Evolutionary conservation across 495 filamentous ascomycete genomes (phyloP).

Genomic region (Penicillium verhagenii): DNA sequence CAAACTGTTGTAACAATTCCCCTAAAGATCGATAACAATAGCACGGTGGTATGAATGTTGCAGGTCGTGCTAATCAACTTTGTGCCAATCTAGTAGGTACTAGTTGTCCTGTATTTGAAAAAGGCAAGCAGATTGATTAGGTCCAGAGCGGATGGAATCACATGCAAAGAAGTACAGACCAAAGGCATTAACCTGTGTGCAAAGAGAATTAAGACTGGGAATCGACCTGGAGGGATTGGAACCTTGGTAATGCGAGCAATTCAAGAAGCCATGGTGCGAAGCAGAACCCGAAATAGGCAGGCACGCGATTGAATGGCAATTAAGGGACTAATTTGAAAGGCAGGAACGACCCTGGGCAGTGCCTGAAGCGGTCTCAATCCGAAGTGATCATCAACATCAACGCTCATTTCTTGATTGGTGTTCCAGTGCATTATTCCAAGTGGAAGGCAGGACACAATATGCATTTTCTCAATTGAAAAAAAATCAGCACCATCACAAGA

Average conservation of each 20-base stretch:
- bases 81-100: too few relatives aligned
- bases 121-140: background rate
- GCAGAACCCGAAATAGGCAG: slow-evolving; percentile 3
- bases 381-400: too few relatives aligned
- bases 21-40: slow-evolving; percentile 9
- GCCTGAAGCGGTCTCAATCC: too few relatives aligned
- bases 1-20: background rate
- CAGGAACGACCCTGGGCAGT: slow-evolving; percentile 1
- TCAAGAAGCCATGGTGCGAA: background rate
- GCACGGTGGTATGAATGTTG: slow-evolving; percentile 2
- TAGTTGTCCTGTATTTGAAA: background rate
- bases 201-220: background rate
- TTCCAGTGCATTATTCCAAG: too few relatives aligned
- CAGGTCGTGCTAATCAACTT: background rate
- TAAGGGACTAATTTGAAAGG: background rate
- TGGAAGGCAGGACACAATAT: too few relatives aligned
- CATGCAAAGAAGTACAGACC: background rate
- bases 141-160: background rate
- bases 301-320: slow-evolving; percentile 3
- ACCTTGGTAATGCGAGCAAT: background rate
- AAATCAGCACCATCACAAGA: too few relatives aligned
- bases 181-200: background rate
- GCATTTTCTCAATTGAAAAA: too few relatives aligned
- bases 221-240: background rate
- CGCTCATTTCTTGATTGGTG: too few relatives aligned